Evolutionary conservation across 1,139 yeast species (phyloP), one percentile per base, ranked within the genome.

Genomic region (Zygosaccharomyces pseudobailii): DNA sequence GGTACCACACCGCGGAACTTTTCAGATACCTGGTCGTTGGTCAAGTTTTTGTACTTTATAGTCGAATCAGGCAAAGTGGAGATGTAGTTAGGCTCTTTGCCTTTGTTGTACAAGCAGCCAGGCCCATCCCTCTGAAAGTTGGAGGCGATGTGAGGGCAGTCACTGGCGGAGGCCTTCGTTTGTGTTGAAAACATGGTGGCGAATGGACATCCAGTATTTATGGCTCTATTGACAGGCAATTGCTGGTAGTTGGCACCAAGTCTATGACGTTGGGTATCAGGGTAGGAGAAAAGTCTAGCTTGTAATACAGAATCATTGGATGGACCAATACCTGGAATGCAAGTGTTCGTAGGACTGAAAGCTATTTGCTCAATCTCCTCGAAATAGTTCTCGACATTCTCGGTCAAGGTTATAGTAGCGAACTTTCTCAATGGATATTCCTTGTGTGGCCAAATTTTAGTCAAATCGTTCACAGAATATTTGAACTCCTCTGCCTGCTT

Each of bases 281-380:
- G 82, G 72, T 87, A 87, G 33, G 95, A 84, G 70, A 86, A 87
- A 58, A 87, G 73, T 70, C 95, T 80, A 19, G 89, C 80, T 72
- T 87, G 95, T 67, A 87, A 74, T 42, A 87, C 95, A 43, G 95
- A 94, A 66, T 87, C 95, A 57, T 89, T 89, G 42, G 89, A 81
- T 44, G 95, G 79, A 69, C 84, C 88, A 76, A 84, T 80, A 59
- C 84, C 87, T 48, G 95, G 95, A 49, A 87, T 87, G 31, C 58
- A 55, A 33, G 89, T 79, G 70, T 87, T 88, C 36, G 89, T 78
- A 52, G 95, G 95, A 41, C 89, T 75, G 71, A 86, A 60, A 4
- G 82, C 83, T 50, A 74, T 71, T 59, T 78, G 82, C 58, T 78
- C 83, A 48, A 77, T 72, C 60, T 78, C 80, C 22, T 78, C 79